A percentile compares a stretch with the other conserved stretches of the same genome.
These are phyloP conservation scores for Monilinia fructicola DNA, from an alignment of 2,329 filamentous ascomycete species.

Conservation along the genomic window DNA sequence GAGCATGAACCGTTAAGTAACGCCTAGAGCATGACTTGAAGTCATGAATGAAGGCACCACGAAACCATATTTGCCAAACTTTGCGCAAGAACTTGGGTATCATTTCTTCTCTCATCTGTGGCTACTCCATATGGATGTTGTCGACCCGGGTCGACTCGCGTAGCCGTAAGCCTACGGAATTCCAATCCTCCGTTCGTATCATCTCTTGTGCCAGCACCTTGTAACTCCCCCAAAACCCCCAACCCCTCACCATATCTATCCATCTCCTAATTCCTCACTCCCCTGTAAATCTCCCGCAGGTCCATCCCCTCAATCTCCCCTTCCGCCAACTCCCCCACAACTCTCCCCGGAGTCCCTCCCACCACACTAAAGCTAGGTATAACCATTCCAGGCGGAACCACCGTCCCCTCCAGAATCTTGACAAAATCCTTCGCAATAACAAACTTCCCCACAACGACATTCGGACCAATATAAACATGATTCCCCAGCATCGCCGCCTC, in stretches of 20 bases:
- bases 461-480: conserved; percentile 81
- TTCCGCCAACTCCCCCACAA: conserved; percentile 78
- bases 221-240: neutral
- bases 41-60: fast-evolving
- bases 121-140: neutral
- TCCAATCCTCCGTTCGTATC: neutral
- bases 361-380: conserved; percentile 91
- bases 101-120: conserved; percentile 9
- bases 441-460: conserved; percentile 78
- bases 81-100: conserved; percentile 5
- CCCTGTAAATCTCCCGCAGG: conserved; percentile 63
- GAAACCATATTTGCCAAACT: neutral
- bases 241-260: neutral
- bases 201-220: neutral
- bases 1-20: neutral
- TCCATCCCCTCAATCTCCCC: conserved; percentile 66
- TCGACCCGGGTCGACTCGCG: too few species aligned
- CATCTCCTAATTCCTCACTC: conserved; percentile 53
- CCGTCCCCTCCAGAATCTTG: conserved; percentile 77
- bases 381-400: conserved; percentile 85
- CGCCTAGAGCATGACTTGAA: neutral
- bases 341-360: conserved; percentile 75
- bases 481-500: conserved; percentile 81
- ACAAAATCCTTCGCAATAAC: conserved; percentile 93
- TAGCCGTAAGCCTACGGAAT: neutral